Evolutionary conservation across 306 rosid genomes (phyloP), one percentile per base, ranked within the genome.

Genomic region (Trifolium subterraneum): DNA sequence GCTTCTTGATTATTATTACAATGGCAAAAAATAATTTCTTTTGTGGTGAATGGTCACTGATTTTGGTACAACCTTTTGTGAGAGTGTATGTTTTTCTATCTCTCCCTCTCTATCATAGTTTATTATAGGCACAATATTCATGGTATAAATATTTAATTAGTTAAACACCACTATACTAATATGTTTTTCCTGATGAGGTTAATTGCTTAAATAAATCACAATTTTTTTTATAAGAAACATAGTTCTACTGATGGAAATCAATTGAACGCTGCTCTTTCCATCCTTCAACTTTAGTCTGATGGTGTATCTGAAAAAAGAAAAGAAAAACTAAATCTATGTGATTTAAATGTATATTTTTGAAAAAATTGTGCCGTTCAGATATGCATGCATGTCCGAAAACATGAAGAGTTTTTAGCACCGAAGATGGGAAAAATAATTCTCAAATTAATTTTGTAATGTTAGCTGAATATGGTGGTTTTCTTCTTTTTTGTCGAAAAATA

Each of bases 1-100:
- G 38, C 73, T 72, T 72, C 42, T 72, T 71, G 4, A 72, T 64
- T 61, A 64, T 38, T 19, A 71, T 38, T 27, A 68, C 76, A 68
- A 80, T 60, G 72, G 29, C 15, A 36, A 70, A 7, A 41, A 54
- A 15, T 31, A 9, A 42, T 20, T 51, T 75, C 12, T 31, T 2
- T 22, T 18, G 41, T 36, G 36, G 72, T 2, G 1, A 48, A 14
- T 80, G 79, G 61, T 36, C 62, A 75, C 20, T 62, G 73, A 41
- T 69, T 80, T 63, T 52, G 19, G 10, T 61, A 45, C 63, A 27
- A 1, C 41, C 64, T 44, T 64, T 70, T 62, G n/a, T 50, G n/a
- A 59, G 35, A 67, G 42, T 48, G 61, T 74, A 74, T 74, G 76
- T 25, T 59, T 58, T 25, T 64, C 27, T 62, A 35, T 64, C 15